These are phyloP conservation scores for Priceomyces medius DNA, from an alignment of 805 yeast genomes.

Conservation along the genomic window DNA sequence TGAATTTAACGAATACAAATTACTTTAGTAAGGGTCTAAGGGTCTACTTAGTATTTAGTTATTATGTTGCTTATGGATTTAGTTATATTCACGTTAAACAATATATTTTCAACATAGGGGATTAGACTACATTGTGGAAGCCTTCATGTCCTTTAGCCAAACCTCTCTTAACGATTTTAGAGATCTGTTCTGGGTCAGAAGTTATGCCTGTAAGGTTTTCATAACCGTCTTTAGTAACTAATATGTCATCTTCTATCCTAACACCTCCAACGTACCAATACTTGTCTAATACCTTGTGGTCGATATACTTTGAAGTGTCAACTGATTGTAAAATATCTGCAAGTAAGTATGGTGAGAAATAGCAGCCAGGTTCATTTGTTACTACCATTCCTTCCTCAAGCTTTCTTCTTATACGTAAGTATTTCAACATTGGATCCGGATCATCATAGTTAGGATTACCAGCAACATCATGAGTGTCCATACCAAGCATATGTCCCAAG, in stretches of 20 bases:
- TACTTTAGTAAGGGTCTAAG: no score
- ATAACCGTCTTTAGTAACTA: constrained; percentile 72
- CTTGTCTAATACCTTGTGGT: constrained; percentile 63
- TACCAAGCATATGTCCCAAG: constrained; percentile 86
- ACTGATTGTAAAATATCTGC: constrained; percentile 56
- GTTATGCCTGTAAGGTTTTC: constrained; percentile 84
- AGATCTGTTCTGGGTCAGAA: constrained; percentile 80
- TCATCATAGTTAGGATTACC: constrained; percentile 86
- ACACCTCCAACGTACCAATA: constrained; percentile 96
- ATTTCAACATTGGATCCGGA: constrained; percentile 69
- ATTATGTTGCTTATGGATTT: no score
- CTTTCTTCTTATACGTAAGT: constrained; percentile 76
- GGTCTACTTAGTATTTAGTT: no score
- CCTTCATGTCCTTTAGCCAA: constrained; percentile 56
- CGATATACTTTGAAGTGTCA: constrained; percentile 54
- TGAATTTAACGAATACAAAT: no score
- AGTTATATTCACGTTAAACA: no score
- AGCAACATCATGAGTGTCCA: constrained; percentile 96
- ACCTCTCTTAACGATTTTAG: constrained; percentile 72
- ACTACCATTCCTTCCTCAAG: constrained; percentile 78
- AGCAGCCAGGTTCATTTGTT: constrained; percentile 94
- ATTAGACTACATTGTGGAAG: constrained; percentile 60
- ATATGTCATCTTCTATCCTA: constrained; percentile 89
- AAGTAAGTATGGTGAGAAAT: constrained; percentile 81
- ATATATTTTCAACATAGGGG: no score